Base-by-base conservation (phyloP, 768 basidiomycete species). In the Boletus bicolor region DNA sequence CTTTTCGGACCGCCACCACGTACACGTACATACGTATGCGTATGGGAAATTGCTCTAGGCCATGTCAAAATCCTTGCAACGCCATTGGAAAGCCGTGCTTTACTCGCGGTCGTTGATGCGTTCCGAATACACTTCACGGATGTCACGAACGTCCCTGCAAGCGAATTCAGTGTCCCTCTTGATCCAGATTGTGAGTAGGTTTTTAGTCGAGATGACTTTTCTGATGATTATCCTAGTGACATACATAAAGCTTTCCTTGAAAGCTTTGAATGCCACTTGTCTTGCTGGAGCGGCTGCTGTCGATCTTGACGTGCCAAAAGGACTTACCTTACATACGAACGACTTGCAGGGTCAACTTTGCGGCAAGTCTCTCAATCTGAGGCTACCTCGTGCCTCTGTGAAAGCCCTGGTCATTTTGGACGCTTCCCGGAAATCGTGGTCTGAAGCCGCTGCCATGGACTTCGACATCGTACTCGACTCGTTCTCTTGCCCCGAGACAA, bases 21-120 rank as follows among this genome's bases (percentile, higher is more conserved):
- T 4, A 90, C 89, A 0, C 73, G 89, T 2, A 86, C 93, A 1
- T 98, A 98, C 65, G 76, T 96, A 6, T 98, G 95, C 67, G 81
- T 97, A 14, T 98, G 96, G 96, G 93, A 96, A 64, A 81, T 95
- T 44, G 74, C 74, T n/a, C 36, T 93, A 17, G 92, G 92, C 7
- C 67, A 77, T 35, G 66, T 91, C 45, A 85, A 83, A 63, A 78
- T 78, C 0, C 64, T 78, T 26, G 57, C 86, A 19, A 80, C 86
- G 2, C 82, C 85, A 8, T 67, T 72, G 15, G 81, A 91, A 60
- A 74, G 73, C 6, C 73, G 75, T 57, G 60, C 80, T 15, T 61
- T 94, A 12, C 68, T 72, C 9, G 77, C 83, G 6, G 84, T 83
- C 21, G 71, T 76, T 5, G 74, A 76, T 38, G 77, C 84, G 0